A percentile compares a stretch with the other conserved stretches of the same genome.
These are phyloP conservation scores for Candida maris DNA, from an alignment of 805 yeast genomes.

Conservation along the genomic window DNA sequence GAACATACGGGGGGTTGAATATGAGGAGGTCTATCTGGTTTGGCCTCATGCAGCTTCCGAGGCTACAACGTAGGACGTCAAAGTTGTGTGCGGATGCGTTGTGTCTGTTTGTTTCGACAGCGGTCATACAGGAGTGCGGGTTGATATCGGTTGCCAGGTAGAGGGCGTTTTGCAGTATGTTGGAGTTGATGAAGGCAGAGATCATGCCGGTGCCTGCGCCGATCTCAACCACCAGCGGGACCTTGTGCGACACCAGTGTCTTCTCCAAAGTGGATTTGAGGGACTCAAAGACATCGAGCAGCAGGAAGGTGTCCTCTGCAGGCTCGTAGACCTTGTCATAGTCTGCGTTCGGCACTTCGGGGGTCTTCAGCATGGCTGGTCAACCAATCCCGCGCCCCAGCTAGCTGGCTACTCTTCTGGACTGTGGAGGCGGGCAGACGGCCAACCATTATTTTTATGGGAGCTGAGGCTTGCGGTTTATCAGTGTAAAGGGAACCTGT, in stretches of 20 bases:
- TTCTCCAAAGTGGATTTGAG: slow-evolving; percentile 37
- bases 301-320: slow-evolving; percentile 83
- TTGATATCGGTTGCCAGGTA: slow-evolving; percentile 76
- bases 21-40: slow-evolving; percentile 64
- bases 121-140: slow-evolving; percentile 65
- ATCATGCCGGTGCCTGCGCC: slow-evolving; percentile 94
- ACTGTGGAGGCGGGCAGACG: too few species aligned
- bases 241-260: slow-evolving; percentile 22
- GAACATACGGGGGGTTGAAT: slow-evolving; percentile 97
- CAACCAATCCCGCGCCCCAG: too few species aligned
- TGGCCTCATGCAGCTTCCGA: slow-evolving; percentile 47
- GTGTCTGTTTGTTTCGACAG: slow-evolving; percentile 37
- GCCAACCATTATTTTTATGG: too few species aligned
- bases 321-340: slow-evolving; percentile 87
- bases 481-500: too few species aligned
- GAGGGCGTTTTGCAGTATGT: slow-evolving; percentile 50
- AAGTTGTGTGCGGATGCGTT: slow-evolving; percentile 27
- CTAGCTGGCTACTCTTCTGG: too few species aligned
- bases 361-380: slow-evolving; percentile 77
- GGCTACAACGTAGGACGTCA: slow-evolving; percentile 54
- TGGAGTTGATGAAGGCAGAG: slow-evolving; percentile 65
- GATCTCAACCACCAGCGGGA: slow-evolving; percentile 70
- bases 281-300: slow-evolving; percentile 75
- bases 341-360: slow-evolving; percentile 52
- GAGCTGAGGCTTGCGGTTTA: too few species aligned